Evolutionary conservation across 495 filamentous ascomycete genomes (phyloP).

Genomic region (Penicillium alfredii): DNA sequence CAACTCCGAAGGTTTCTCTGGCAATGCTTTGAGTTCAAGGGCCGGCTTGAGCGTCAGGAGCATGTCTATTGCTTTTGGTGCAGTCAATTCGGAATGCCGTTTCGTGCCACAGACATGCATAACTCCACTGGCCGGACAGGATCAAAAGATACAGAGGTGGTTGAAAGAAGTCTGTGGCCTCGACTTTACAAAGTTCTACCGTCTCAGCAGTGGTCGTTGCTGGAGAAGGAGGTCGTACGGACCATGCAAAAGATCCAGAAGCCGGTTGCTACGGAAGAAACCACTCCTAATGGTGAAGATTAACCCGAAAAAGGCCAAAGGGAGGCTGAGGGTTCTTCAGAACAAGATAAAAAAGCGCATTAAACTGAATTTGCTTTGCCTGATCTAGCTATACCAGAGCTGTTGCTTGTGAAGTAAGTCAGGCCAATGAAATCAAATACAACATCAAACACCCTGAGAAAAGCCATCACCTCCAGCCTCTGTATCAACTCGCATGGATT

Average conservation of each 20-base stretch:
- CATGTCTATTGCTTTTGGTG: conserved; percentile 12
- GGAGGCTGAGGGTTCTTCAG: too few relatives aligned
- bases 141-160: background rate
- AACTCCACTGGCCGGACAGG: background rate
- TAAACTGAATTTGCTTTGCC: too few relatives aligned
- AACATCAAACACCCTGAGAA: too few relatives aligned
- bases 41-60: conserved; percentile 16
- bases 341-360: too few relatives aligned
- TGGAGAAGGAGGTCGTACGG: conserved; percentile 13
- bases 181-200: conserved; percentile 1
- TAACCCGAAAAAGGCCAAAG: background rate
- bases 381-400: too few relatives aligned
- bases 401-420: too few relatives aligned
- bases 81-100: conserved; percentile 2
- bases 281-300: background rate
- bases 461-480: conserved; percentile 50
- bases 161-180: conserved; percentile 11
- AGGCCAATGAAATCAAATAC: too few relatives aligned
- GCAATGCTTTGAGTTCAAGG: conserved; percentile 15
- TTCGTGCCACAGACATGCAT: conserved; percentile 5
- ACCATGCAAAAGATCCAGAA: too few relatives aligned
- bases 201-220: background rate
- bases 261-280: too few relatives aligned
- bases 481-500: conserved; percentile 52
- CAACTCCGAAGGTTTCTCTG: conserved; percentile 6